Base-by-base conservation (phyloP, 305 asterid genomes). In the Solanum aculeatissimum region DNA sequence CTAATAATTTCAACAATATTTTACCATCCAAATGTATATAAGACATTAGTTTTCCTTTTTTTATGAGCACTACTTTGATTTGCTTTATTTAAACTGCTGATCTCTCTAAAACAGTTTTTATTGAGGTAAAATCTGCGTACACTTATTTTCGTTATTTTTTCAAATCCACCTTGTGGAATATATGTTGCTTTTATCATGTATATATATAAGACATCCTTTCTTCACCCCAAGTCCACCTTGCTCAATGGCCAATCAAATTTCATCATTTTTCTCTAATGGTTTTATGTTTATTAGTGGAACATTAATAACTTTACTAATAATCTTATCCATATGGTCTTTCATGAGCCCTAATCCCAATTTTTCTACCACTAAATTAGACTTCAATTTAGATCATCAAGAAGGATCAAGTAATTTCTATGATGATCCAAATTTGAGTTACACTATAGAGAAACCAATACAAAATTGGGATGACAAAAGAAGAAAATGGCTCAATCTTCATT, bases 381-480 rank as follows among this genome's bases (percentile, higher is more conserved):
- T 19, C 62, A 54, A 18, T 54, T 54, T 54, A 54, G 98, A 94
- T 84, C 93, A 95, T 84, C 93, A 95, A 9, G 90, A 92, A 9
- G 94, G 86, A 66, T 9, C 15, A 58, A 80, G 9, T 29, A 94
- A 85, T 40, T 95, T 93, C 86, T 96, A 95, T 90, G 99, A 96
- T 85, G 98, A 96, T 60, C 95, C 94, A 63, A 78, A 84, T 5
- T 84, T 96, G 58, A 90, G 89, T 84, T 94, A 93, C 89, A 89
- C 93, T 0, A 92, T 94, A 35, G 97, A 89, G 42, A 55, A 32
- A 3, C 38, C 38, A 32, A 32, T 32, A 94, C 53, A 83, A 84
- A 87, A 90, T 35, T 96, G 99, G 98, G 95, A 95, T 60, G 88
- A 88, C 89, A 95, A 93, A 91, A 84, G 98, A 19, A 49, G 43